These are phyloP conservation scores for Isabelozyma heimii DNA, from an alignment of 805 yeast species.

Conservation along the genomic window DNA sequence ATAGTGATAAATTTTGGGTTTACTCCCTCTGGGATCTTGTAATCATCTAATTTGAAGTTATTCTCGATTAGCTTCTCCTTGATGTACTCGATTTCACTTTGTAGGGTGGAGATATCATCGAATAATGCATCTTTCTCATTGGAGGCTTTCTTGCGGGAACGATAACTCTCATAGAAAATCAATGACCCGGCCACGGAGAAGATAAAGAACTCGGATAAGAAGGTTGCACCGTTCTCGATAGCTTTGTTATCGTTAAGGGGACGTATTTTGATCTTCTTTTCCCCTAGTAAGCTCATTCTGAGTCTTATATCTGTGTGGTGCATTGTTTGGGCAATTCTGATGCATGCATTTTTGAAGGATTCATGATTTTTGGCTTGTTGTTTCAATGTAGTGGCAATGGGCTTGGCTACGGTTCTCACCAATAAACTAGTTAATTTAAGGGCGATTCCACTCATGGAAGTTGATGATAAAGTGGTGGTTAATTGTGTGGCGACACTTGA, in stretches of 20 bases:
- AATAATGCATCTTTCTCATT: slow-evolving; percentile 60
- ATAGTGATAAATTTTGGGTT: slow-evolving; percentile 43
- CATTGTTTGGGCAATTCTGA: slow-evolving; percentile 66
- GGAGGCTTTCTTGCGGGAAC: slow-evolving; percentile 64
- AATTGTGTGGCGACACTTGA: background rate
- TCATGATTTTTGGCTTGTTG: slow-evolving; percentile 74
- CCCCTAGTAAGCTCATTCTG: slow-evolving; percentile 59
- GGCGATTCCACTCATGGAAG: slow-evolving; percentile 69
- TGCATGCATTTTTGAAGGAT: slow-evolving; percentile 58
- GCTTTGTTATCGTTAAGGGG: slow-evolving; percentile 83
- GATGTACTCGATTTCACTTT: slow-evolving; percentile 64
- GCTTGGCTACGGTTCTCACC: slow-evolving; percentile 75
- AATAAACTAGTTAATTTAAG: slow-evolving; percentile 69
- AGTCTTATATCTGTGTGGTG: slow-evolving; percentile 65
- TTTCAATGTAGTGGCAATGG: slow-evolving; percentile 69
- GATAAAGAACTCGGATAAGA: slow-evolving; percentile 72
- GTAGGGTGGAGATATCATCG: slow-evolving; percentile 70
- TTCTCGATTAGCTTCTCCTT: slow-evolving; percentile 46
- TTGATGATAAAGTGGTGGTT: background rate
- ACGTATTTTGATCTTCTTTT: slow-evolving; percentile 52
- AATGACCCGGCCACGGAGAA: slow-evolving; percentile 79
- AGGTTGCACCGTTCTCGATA: slow-evolving; percentile 76
- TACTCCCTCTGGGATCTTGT: slow-evolving; percentile 44
- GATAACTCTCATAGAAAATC: slow-evolving; percentile 66
- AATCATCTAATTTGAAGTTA: slow-evolving; percentile 45